Evolutionary conservation across 1,139 yeast species (phyloP), one percentile per base, ranked within the genome.

Genomic region (Suhomyces terraborum): DNA sequence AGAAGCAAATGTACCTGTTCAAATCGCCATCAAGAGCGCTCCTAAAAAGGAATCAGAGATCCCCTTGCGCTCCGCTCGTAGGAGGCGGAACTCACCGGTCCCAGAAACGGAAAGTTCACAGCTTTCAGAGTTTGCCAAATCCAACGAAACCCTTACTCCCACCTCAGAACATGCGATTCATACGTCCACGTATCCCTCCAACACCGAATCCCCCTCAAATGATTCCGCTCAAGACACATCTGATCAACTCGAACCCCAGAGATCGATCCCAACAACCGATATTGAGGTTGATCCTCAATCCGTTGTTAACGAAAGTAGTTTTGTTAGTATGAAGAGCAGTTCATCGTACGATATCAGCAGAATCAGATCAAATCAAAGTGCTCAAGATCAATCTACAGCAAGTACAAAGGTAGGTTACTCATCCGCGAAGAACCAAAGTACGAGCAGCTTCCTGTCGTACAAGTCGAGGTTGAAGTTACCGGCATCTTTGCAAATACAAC

Each of bases 391-490:
- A 14, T 9, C 21, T n/a, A 17, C 16, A 2, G 6, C 17, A 7
- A 8, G 21, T 8, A 40, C 34, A 13, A 41, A 41, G 22, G 13
- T 39, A 2, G 36, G 38, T 12, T 47, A 46, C 28, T 44, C 48
- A 16, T 48, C 47, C 19, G 40, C 39, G 30, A 54, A 54, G 37
- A 62, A 59, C 45, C 50, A 53, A 10, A 61, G 67, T 44, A 51
- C 52, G 13, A 48, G 63, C 38, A 64, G 67, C 41, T 61, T 61
- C 46, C 59, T 48, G 32, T 56, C 66, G 4, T 66, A 64, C 49
- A 63, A 66, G 36, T 59, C 69, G 3, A 50, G 72, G 36, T 64
- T 67, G 24, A 66, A 62, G 43, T 50, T 67, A 16, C 73, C 72
- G 2, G 50, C 58, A 2, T 48, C 64, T 2, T 42, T 58, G 22